These are phyloP conservation scores for Baudoinia panamericana DNA, from an alignment of 495 filamentous ascomycete species.

Conservation along the genomic window DNA sequence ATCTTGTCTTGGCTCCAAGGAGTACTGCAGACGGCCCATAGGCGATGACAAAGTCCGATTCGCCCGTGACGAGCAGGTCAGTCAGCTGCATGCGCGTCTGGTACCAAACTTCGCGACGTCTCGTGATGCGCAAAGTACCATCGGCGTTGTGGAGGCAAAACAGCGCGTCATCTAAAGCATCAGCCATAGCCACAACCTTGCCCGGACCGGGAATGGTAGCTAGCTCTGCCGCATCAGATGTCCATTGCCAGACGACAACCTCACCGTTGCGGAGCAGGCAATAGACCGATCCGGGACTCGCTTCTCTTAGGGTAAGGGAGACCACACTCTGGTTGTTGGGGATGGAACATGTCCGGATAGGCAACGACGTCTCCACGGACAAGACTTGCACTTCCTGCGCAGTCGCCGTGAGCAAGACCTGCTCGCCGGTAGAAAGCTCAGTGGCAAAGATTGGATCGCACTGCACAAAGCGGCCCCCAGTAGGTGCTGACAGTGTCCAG, in stretches of 20 bases:
- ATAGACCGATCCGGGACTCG: conserved; percentile 47
- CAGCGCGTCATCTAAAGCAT: background rate
- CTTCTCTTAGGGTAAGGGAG: conserved; percentile 47
- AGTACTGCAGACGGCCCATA: conserved; percentile 13
- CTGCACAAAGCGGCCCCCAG: conserved; percentile 57
- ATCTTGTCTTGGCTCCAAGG: background rate
- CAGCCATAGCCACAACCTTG: background rate
- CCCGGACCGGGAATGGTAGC: background rate
- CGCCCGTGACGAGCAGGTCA: conserved; percentile 27
- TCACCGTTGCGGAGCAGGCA: conserved; percentile 52
- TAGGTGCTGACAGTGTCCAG: conserved; percentile 49
- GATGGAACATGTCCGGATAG: conserved; percentile 46
- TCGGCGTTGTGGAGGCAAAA: background rate
- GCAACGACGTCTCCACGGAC: conserved; percentile 64
- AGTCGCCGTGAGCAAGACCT: conserved; percentile 52
- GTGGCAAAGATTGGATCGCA: conserved; percentile 64
- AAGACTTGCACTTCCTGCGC: conserved; percentile 61
- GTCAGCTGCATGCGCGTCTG: conserved; percentile 12
- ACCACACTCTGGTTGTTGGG: conserved; percentile 30
- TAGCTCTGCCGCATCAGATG: background rate
- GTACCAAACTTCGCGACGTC: conserved; percentile 11
- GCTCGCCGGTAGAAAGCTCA: conserved; percentile 41
- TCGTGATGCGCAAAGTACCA: background rate
- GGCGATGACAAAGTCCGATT: conserved; percentile 11
- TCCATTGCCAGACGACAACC: conserved; percentile 67